phyloP scores from a whole-genome alignment of 768 basidiomycete genomes.

The Peribolospora baueri region DNA sequence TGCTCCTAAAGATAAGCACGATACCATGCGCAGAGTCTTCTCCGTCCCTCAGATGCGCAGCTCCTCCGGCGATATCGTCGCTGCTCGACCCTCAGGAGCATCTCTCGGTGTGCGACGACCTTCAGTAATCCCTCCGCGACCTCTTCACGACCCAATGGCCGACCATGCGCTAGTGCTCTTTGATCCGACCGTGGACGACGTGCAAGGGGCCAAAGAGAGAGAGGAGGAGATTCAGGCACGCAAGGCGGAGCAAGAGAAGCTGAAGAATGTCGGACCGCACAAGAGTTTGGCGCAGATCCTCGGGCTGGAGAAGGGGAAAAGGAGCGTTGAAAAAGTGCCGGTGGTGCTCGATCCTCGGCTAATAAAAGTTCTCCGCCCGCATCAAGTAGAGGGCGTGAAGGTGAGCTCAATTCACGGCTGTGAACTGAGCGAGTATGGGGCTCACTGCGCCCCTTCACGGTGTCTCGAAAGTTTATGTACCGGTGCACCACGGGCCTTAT shows the following conservation, averaged over 20 bases:
- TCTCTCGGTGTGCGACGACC: slow-evolving; percentile 69
- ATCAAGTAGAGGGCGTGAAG: slow-evolving; percentile 97
- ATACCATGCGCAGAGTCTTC: too few relatives aligned
- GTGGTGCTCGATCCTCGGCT: slow-evolving; percentile 88
- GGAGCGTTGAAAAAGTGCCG: slow-evolving; percentile 45
- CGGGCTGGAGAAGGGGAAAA: slow-evolving; percentile 38
- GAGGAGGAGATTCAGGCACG: slow-evolving; percentile 48
- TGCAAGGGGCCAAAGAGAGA: slow-evolving; percentile 68
- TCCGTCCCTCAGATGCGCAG: slow-evolving; percentile 29
- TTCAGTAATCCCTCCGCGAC: slow-evolving; percentile 57
- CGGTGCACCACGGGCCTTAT: slow-evolving; percentile 83
- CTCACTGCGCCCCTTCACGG: background rate
- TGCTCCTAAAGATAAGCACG: too few relatives aligned
- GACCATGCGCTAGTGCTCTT: slow-evolving; percentile 94
- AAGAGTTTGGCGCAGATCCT: slow-evolving; percentile 61
- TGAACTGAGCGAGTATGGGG: too few relatives aligned
- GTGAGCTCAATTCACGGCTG: slow-evolving; percentile 23
- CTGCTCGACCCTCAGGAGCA: slow-evolving; percentile 34
- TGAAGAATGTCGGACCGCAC: slow-evolving; percentile 46
- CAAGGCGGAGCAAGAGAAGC: slow-evolving; percentile 29
- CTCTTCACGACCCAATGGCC: slow-evolving; percentile 89
- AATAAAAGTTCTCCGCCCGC: slow-evolving; percentile 68
- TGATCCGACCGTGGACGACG: slow-evolving; percentile 82
- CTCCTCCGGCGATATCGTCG: slow-evolving; percentile 40
- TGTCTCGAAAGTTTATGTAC: slow-evolving; percentile 56